A percentile compares a stretch with the other conserved stretches of the same genome.
Evolutionary conservation across 2,329 filamentous ascomycete genomes (phyloP).

Genomic region (Neofusicoccum umdonicola): DNA sequence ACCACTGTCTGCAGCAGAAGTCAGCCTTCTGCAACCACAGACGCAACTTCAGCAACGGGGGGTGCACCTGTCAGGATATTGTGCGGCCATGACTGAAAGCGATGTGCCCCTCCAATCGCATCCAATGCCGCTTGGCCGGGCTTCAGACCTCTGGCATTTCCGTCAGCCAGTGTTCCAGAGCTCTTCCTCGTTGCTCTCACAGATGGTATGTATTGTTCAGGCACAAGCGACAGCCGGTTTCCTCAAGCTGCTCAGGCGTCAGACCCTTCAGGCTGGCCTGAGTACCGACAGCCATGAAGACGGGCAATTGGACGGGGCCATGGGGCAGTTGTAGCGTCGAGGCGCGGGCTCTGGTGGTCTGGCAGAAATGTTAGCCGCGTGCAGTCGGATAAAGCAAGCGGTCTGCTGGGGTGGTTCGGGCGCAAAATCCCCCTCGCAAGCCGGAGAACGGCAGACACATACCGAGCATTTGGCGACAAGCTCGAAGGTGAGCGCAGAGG

Average conservation of each 20-base stretch:
- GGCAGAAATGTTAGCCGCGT: conserved; percentile 18
- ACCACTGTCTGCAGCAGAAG: conserved; percentile 42
- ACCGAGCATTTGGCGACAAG: conserved; percentile 40
- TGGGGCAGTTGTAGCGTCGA: conserved; percentile 86
- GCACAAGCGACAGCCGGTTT: conserved; percentile 84
- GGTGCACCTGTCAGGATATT: conserved; percentile 76
- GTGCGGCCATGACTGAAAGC: conserved; percentile 89
- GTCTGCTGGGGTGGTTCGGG: background rate
- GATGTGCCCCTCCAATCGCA: conserved; percentile 86
- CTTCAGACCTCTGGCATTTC: conserved; percentile 66
- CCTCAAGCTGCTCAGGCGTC: conserved; percentile 86
- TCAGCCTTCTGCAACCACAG: conserved; percentile 23
- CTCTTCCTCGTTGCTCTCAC: conserved; percentile 25
- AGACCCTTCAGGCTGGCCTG: conserved; percentile 93
- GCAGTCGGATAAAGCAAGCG: too few relatives aligned
- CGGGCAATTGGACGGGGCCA: conserved; percentile 54
- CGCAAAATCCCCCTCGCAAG: too few relatives aligned
- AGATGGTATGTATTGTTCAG: conserved; percentile 98
- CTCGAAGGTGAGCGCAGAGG: conserved; percentile 38
- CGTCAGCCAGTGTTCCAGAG: background rate
- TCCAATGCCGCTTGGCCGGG: conserved; percentile 89
- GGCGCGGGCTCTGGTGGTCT: conserved; percentile 94
- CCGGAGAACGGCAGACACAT: background rate
- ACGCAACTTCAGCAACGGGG: background rate
- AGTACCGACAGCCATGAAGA: conserved; percentile 92